Evolutionary conservation across 176 grass and related monocot species (phyloP).

Genomic region (Oryza longistaminata): DNA sequence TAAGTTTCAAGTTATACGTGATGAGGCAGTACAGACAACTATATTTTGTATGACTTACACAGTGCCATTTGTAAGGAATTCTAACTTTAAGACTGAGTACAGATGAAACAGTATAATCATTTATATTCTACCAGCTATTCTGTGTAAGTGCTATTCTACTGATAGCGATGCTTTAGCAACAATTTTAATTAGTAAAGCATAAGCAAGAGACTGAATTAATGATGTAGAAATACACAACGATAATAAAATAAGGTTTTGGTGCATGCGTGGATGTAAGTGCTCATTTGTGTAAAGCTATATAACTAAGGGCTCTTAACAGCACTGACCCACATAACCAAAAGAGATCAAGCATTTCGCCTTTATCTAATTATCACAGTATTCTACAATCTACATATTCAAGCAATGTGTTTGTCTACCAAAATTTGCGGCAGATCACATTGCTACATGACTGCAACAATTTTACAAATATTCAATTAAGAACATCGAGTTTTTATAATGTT

Average conservation of each 20-base stretch:
- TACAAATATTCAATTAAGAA: constrained; percentile 21
- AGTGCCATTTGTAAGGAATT: constrained; percentile 1
- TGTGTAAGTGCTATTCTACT: neutral
- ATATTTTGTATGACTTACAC: neutral
- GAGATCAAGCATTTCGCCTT: neutral
- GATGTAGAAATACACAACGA: neutral
- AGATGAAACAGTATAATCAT: neutral
- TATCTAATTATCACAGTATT: neutral
- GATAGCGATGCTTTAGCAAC: neutral
- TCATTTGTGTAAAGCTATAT: neutral
- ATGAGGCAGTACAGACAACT: neutral
- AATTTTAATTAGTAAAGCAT: constrained; percentile 13
- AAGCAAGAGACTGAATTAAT: constrained; percentile 13
- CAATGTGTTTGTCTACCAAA: constrained; percentile 11
- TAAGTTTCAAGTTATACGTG: neutral
- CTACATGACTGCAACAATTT: neutral
- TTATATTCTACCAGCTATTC: neutral
- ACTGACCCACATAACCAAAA: neutral
- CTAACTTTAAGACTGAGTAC: neutral
- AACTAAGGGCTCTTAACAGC: neutral
- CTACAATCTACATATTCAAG: neutral
- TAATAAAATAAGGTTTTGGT: neutral
- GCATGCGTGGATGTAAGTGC: neutral
- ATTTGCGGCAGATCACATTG: neutral
- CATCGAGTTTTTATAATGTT: neutral